Evolutionary conservation across 768 basidiomycete species (phyloP).

Genomic region (Erythrobasidium yunnanense): DNA sequence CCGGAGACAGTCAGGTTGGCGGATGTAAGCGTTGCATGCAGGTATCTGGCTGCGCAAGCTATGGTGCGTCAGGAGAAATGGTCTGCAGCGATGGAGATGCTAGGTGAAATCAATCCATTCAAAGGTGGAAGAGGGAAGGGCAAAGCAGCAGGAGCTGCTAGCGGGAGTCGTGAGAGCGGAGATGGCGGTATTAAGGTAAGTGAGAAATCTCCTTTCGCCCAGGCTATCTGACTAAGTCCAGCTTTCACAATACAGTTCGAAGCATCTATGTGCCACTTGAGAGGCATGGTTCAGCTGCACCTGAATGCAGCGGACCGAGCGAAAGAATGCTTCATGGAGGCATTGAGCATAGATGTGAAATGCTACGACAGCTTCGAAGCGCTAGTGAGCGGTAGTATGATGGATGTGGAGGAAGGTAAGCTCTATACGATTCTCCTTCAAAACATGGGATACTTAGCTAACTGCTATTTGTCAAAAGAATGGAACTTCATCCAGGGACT

Average conservation of each 20-base stretch:
- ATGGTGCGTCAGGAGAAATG: slow-evolving; percentile 86
- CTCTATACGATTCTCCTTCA: not conserved
- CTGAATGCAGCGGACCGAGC: slow-evolving; percentile 80
- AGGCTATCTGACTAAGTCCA: too few species aligned
- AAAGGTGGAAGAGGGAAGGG: not conserved
- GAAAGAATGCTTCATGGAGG: slow-evolving; percentile 91
- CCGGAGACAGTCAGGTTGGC: slow-evolving; percentile 28
- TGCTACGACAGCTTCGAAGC: slow-evolving; percentile 93
- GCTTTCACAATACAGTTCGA: slow-evolving; percentile 55
- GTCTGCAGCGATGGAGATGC: slow-evolving; percentile 79
- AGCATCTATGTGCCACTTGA: slow-evolving; percentile 90
- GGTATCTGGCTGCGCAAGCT: slow-evolving; percentile 93
- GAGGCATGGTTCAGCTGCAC: slow-evolving; percentile 87
- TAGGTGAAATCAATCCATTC: slow-evolving; percentile 72
- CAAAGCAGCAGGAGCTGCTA: slow-evolving; percentile 57
- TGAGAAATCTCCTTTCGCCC: not conserved
- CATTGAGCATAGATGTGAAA: slow-evolving; percentile 83
- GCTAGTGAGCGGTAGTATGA: slow-evolving; percentile 83
- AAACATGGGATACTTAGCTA: not conserved
- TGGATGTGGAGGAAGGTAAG: slow-evolving; percentile 84
- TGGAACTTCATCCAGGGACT: slow-evolving; percentile 90
- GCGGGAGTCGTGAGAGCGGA: slow-evolving; percentile 58
- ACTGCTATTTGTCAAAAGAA: slow-evolving; percentile 49
- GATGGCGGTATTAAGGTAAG: slow-evolving; percentile 90
- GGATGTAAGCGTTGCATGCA: slow-evolving; percentile 56